phyloP scores from a whole-genome alignment of 768 basidiomycete genomes.

The Rhodosporidiobolus odoratus region DNA sequence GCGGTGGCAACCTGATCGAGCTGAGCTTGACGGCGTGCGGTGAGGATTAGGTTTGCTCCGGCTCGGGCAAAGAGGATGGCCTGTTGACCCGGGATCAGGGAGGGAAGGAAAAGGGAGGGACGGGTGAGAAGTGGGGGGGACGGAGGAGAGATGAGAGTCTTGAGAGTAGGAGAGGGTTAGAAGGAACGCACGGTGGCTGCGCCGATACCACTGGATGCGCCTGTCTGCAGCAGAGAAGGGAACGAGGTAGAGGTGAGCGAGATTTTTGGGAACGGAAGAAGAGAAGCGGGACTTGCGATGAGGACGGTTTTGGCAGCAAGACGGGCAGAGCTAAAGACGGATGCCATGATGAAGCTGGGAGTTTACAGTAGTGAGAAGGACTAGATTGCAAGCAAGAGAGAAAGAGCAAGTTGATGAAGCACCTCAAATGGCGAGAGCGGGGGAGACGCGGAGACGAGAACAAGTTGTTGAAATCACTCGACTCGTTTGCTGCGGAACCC shows the following conservation, averaged over 20 bases:
- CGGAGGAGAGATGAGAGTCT: neutral
- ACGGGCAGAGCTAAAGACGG: slow-evolving; percentile 23
- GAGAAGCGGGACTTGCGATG: slow-evolving; percentile 5
- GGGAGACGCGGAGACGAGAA: no score
- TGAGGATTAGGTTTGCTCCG: slow-evolving; percentile 35
- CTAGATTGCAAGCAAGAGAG: neutral
- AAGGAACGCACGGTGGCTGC: slow-evolving; percentile 19
- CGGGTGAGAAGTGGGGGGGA: neutral
- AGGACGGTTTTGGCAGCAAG: slow-evolving; percentile 33
- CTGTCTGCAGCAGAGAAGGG: slow-evolving; percentile 12
- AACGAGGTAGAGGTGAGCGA: neutral
- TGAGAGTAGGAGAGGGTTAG: neutral
- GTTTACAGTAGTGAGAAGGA: neutral
- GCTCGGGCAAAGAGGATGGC: slow-evolving; percentile 37
- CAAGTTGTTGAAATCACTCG: no score
- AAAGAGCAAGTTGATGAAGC: neutral
- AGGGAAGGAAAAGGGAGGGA: neutral
- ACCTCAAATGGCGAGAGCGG: no score
- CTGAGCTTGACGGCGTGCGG: slow-evolving; percentile 34
- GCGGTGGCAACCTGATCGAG: slow-evolving; percentile 26
- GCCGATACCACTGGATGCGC: slow-evolving; percentile 35
- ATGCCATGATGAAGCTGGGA: slow-evolving; percentile 2
- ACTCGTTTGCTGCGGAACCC: no score
- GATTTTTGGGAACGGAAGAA: neutral
- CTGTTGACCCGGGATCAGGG: neutral